phyloP scores from a whole-genome alignment of 495 filamentous ascomycete species.

The Cairneyella variabilis region DNA sequence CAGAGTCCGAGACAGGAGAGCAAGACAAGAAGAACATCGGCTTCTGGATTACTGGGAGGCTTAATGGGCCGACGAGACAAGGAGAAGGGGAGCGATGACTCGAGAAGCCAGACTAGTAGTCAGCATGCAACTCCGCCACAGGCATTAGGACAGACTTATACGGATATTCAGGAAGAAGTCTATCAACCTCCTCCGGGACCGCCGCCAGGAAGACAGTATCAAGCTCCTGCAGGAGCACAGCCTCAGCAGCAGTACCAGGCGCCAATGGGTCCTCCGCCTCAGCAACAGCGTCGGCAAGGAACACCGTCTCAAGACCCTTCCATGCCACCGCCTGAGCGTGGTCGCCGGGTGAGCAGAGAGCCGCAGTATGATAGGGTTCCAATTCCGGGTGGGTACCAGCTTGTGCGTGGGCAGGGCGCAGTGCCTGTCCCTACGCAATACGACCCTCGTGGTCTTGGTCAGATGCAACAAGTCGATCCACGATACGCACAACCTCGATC shows the following conservation, averaged over 20 bases:
- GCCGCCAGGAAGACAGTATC: neutral
- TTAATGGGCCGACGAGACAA: slow-evolving; percentile 15
- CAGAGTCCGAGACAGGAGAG: neutral
- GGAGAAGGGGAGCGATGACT: slow-evolving; percentile 10
- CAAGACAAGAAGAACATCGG: slow-evolving; percentile 18
- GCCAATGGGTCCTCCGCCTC: neutral
- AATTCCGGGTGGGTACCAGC: slow-evolving; percentile 24
- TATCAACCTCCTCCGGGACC: neutral
- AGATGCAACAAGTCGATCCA: slow-evolving; percentile 5
- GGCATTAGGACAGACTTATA: slow-evolving; percentile 16
- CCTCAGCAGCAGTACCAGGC: neutral
- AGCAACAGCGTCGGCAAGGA: slow-evolving; percentile 1
- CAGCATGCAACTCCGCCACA: slow-evolving; percentile 4
- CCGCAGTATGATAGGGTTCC: slow-evolving; percentile 24
- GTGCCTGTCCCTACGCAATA: slow-evolving; percentile 18
- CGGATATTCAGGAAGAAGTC: slow-evolving; percentile 18
- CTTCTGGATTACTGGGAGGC: slow-evolving; percentile 18
- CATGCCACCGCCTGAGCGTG: neutral
- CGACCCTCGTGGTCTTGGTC: slow-evolving; percentile 23
- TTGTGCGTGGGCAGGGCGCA: slow-evolving; percentile 23
- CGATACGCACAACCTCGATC: neutral
- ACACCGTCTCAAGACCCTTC: neutral
- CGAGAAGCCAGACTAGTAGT: slow-evolving; percentile 8
- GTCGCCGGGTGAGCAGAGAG: slow-evolving; percentile 3
- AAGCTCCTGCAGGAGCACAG: neutral